Evolutionary conservation across 768 basidiomycete genomes (phyloP), one percentile per base, ranked within the genome.

Genomic region (Collybia sp.): DNA sequence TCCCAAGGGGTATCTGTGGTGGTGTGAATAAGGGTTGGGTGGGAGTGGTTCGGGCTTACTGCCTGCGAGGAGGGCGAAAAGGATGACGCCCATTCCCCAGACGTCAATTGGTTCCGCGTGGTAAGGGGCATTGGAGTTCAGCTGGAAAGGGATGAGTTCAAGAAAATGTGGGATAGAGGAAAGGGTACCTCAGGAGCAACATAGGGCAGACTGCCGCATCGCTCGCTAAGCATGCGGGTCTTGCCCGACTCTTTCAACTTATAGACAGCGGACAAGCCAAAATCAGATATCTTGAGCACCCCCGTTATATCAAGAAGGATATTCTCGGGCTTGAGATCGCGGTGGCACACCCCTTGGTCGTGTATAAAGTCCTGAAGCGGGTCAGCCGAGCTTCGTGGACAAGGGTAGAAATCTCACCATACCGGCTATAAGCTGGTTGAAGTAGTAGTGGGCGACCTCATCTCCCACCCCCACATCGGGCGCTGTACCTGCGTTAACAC

Each of bases 301-400:
- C 94, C 94, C 2, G 83, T 80, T 0, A 77, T 80, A 49, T 93
- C 86, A 0, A 99, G 77, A 2, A 99, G 78, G 13, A 97, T 62
- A 54, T 99, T 99, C 63, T 99, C 96, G 0, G 96, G 96, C 59
- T 99, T 99, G 45, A 99, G 75, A 56, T 99, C 96, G 32, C 96
- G 82, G 60, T 99, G 96, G 56, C 91, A 94, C 15, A 99, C 87
- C 2, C 96, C 96, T 67, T 91, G 82, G 6, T 58, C 62, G 57
- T 97, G 94, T 25, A 97, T 85, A 63, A 88, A 95, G 25, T 75
- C 70, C 93, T 95, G 44, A 3, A 10, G 11, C 8, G 12, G 4
- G 25, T 34, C n/a, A 35, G 17, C 36, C 44, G 16, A 32, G 48
- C 30, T 42, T 42, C 3, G 5, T 38, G 38, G 25, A 31, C 17